These are phyloP conservation scores for Ophiorrhiza pumila DNA, from an alignment of 257 asterid species.

Conservation along the genomic window DNA sequence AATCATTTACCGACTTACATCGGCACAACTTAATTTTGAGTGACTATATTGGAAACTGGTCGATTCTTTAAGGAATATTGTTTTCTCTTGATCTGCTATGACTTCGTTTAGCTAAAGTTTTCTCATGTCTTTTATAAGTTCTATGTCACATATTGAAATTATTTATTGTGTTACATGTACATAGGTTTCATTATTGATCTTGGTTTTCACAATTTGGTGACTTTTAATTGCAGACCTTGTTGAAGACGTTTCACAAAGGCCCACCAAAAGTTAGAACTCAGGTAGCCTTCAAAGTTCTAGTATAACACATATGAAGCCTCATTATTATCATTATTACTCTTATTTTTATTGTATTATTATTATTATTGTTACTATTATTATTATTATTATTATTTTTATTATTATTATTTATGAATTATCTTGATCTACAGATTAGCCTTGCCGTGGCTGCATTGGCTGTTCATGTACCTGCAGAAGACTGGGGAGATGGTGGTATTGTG, in stretches of 20 bases:
- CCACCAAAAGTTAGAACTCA: constrained; percentile 96
- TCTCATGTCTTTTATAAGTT: neutral
- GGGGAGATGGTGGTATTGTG: constrained; percentile 96
- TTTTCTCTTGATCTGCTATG: neutral
- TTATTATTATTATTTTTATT: too few species aligned
- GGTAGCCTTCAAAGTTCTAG: constrained; percentile 42
- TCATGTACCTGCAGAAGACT: constrained; percentile 87
- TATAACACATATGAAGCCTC: constrained; percentile 14
- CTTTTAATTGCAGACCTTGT: constrained; percentile 64
- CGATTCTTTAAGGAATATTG: neutral
- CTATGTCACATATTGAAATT: neutral
- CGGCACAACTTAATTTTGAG: neutral
- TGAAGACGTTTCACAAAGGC: constrained; percentile 88
- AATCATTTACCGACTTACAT: neutral
- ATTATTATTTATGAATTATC: constrained; percentile 41
- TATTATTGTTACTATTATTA: neutral
- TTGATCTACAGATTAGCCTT: constrained; percentile 81
- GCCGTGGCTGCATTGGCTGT: constrained; percentile 99
- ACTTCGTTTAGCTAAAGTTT: neutral
- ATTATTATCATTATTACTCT: neutral
- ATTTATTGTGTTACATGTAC: neutral
- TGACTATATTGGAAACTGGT: neutral
- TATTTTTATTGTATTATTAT: neutral
- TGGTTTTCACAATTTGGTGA: constrained; percentile 15
- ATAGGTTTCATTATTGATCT: neutral